phyloP scores from a whole-genome alignment of 768 basidiomycete genomes.

The Dentipellis sp. region DNA sequence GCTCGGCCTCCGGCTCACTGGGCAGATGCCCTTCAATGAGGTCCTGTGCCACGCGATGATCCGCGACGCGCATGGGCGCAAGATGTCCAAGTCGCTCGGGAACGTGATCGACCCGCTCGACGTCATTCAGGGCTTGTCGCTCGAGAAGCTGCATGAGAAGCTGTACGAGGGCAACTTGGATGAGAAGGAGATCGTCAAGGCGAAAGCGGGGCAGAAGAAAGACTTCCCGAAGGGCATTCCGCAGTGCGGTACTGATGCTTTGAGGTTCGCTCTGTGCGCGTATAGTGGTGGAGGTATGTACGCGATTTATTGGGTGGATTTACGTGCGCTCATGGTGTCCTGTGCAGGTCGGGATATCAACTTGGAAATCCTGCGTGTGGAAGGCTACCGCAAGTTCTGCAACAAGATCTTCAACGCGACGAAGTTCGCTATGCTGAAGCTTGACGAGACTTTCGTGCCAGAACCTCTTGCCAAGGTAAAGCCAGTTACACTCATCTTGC shows the following conservation, averaged over 20 bases:
- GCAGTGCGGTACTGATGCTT: slow-evolving; percentile 94
- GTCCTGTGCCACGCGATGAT: slow-evolving; percentile 99
- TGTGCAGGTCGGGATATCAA: slow-evolving; percentile 87
- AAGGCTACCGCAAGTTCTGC: slow-evolving; percentile 99
- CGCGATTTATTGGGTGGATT: too few relatives aligned
- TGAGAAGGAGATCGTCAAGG: slow-evolving; percentile 85
- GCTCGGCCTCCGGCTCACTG: slow-evolving; percentile 84
- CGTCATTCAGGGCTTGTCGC: slow-evolving; percentile 75
- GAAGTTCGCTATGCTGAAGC: slow-evolving; percentile 97
- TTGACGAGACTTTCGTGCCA: slow-evolving; percentile 79
- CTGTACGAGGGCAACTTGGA: slow-evolving; percentile 88
- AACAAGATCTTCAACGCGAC: slow-evolving; percentile 99
- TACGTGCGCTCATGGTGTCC: not conserved
- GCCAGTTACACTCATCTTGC: slow-evolving; percentile 6
- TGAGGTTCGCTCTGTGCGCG: slow-evolving; percentile 90
- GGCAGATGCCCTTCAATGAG: slow-evolving; percentile 87
- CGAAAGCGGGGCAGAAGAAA: slow-evolving; percentile 93
- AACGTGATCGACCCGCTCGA: slow-evolving; percentile 98
- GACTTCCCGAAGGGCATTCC: slow-evolving; percentile 99
- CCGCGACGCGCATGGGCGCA: slow-evolving; percentile 95
- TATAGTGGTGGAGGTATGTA: slow-evolving; percentile 80
- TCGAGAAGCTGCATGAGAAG: slow-evolving; percentile 79
- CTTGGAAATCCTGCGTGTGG: slow-evolving; percentile 89
- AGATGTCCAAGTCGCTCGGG: slow-evolving; percentile 97
- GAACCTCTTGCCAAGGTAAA: slow-evolving; percentile 55